Conservation (phyloP, 306 rosid genomes). For the Bauhinia variegata region DNA sequence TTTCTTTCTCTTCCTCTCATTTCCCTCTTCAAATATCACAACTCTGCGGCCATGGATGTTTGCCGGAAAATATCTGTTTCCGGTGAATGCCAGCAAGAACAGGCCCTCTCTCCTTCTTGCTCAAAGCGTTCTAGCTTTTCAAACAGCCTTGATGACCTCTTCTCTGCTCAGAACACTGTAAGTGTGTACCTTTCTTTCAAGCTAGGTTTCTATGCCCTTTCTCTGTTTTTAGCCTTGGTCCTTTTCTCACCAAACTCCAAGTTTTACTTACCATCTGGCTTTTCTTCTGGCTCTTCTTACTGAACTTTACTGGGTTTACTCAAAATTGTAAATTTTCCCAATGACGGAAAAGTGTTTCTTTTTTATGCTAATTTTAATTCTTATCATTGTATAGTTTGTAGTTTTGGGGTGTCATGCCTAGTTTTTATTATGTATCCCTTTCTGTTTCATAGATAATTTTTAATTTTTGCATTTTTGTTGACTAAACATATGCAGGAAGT, state of each 20-base stretch:
- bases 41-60: slow-evolving; percentile 52
- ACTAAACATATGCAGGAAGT: slow-evolving; percentile 49
- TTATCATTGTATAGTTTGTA: slow-evolving; percentile 13
- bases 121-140: slow-evolving; percentile 41
- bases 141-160: slow-evolving; percentile 60
- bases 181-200: slow-evolving; percentile 21
- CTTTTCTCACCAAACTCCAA: slow-evolving; percentile 9
- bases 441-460: slow-evolving; percentile 1
- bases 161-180: slow-evolving; percentile 64
- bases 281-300: slow-evolving; percentile 18
- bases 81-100: slow-evolving; percentile 50
- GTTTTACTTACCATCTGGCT: neutral
- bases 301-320: slow-evolving; percentile 2
- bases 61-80: slow-evolving; percentile 55
- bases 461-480: slow-evolving; percentile 18
- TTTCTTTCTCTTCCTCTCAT: slow-evolving; percentile 1
- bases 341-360: slow-evolving; percentile 12
- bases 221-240: slow-evolving; percentile 10
- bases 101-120: slow-evolving; percentile 43
- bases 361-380: slow-evolving; percentile 15
- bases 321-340: neutral
- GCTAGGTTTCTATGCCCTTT: neutral
- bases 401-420: slow-evolving; percentile 1
- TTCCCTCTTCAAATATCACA: slow-evolving; percentile 28
- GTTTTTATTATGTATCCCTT: slow-evolving; percentile 1